Evolutionary conservation across 208 protist species (phyloP).

Genomic region (Trichomonas gallinae): DNA sequence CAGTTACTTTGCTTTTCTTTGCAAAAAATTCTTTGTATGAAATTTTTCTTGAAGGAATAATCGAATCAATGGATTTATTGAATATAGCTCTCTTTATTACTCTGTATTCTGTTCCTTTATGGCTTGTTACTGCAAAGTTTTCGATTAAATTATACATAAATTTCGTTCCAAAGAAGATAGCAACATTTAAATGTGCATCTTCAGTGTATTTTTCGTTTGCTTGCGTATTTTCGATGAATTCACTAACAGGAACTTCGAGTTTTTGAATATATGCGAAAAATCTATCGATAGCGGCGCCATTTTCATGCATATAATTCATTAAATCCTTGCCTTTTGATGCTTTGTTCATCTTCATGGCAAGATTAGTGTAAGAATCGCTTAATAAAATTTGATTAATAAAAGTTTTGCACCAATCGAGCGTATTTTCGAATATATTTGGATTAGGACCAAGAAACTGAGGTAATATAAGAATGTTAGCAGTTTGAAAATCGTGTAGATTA

Average conservation of each 20-base stretch:
- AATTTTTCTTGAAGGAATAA: not conserved
- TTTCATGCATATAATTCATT: not conserved
- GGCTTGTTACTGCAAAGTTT: not conserved
- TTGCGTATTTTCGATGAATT: not conserved
- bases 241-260: not conserved
- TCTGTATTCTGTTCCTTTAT: not conserved
- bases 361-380: not conserved
- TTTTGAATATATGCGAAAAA: not conserved
- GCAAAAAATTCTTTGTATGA: not conserved
- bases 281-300: not conserved
- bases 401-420: not conserved
- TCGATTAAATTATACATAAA: not conserved
- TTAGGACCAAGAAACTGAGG: not conserved
- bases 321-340: not conserved
- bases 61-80: not conserved
- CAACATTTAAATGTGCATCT: not conserved
- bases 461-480: not conserved
- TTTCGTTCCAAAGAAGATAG: no score
- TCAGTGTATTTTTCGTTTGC: not conserved
- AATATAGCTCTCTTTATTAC: no score
- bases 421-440: not conserved
- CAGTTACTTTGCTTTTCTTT: not conserved
- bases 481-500: not conserved
- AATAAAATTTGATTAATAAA: not conserved
- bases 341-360: not conserved